Evolutionary conservation across 2,329 filamentous ascomycete genomes (phyloP).

Genomic region (Aspergillus fischeri): DNA sequence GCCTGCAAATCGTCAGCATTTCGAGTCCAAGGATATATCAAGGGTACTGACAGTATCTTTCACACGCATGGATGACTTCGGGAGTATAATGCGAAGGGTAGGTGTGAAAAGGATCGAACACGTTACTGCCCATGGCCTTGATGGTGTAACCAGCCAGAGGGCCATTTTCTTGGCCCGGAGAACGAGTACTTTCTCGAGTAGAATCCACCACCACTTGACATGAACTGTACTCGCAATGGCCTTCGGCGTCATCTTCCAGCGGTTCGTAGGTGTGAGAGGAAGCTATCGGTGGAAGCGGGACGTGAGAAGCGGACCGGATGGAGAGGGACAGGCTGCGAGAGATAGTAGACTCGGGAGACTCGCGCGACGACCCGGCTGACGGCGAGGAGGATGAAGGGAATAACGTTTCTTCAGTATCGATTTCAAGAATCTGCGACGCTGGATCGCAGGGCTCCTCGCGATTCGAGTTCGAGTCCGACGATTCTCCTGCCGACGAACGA

Average conservation of each 20-base stretch:
- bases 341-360: not conserved
- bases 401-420: not conserved
- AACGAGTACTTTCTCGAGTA: not conserved
- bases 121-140: constrained; percentile 16
- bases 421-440: not conserved
- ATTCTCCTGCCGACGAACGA: constrained; percentile 13
- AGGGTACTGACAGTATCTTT: constrained; percentile 25
- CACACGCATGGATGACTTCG: constrained; percentile 20
- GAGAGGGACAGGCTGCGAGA: not conserved
- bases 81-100: constrained; percentile 20
- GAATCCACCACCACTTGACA: not conserved
- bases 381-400: constrained; percentile 9
- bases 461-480: constrained; percentile 1
- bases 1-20: constrained; percentile 8
- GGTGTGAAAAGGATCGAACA: constrained; percentile 27
- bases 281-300: not conserved
- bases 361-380: not conserved
- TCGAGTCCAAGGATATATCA: not conserved
- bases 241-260: not conserved
- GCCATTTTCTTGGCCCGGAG: not conserved
- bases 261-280: not conserved
- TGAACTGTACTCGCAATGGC: not conserved
- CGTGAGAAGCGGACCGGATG: not conserved
- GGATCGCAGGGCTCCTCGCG: not conserved
- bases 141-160: constrained; percentile 7